Conservation (phyloP, 805 yeast genomes). For the Wickerhamomyces rabaulensis region DNA sequence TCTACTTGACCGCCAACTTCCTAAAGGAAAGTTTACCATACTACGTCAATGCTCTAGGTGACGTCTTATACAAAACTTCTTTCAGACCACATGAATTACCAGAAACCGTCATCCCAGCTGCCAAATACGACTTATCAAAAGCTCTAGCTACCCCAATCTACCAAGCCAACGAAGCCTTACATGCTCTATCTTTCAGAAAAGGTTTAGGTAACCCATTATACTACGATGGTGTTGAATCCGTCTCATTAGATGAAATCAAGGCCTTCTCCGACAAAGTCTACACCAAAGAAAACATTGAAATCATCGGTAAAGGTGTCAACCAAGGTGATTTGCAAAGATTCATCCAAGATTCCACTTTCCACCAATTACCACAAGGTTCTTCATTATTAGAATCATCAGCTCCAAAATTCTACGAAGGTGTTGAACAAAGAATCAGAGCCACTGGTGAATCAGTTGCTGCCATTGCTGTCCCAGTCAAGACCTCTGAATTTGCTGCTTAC, state of each 20-base stretch:
- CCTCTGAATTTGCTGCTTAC: slow-evolving; percentile 58
- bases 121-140: slow-evolving; percentile 53
- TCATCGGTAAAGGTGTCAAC: slow-evolving; percentile 70
- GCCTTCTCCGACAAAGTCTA: slow-evolving; percentile 62
- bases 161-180: slow-evolving; percentile 72
- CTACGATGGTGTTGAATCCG: slow-evolving; percentile 59
- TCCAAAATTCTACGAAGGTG: slow-evolving; percentile 53
- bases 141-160: slow-evolving; percentile 47
- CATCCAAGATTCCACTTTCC: slow-evolving; percentile 59
- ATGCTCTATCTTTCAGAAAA: slow-evolving; percentile 73
- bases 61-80: slow-evolving; percentile 61
- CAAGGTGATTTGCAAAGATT: slow-evolving; percentile 65
- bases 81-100: slow-evolving; percentile 79
- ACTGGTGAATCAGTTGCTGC: slow-evolving; percentile 66
- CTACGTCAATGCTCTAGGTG: slow-evolving; percentile 81
- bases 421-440: slow-evolving; percentile 61
- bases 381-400: slow-evolving; percentile 35
- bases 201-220: slow-evolving; percentile 84
- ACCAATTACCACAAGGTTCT: slow-evolving; percentile 58
- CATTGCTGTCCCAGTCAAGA: slow-evolving; percentile 73
- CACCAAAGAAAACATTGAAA: slow-evolving; percentile 63
- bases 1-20: slow-evolving; percentile 76
- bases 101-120: slow-evolving; percentile 81
- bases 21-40: slow-evolving; percentile 86
- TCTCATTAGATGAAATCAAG: slow-evolving; percentile 60